Conservation (phyloP, 179 eudicot genomes). For the Vitellaria paradoxa region DNA sequence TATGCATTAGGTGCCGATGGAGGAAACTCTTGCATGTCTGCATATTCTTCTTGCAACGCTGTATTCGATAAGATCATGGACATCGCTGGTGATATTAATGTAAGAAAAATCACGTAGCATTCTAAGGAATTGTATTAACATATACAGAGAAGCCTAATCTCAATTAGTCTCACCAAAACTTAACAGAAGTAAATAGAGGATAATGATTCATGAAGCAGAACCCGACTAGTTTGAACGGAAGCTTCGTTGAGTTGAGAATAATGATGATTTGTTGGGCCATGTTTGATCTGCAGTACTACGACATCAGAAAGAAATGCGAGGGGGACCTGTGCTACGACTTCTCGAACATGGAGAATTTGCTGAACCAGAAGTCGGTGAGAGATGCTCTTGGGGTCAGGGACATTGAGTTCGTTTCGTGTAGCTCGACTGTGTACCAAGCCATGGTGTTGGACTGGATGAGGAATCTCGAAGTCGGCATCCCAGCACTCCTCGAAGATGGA, state of each 20-base stretch:
- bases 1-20: slow-evolving; percentile 44
- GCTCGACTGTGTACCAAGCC: slow-evolving; percentile 53
- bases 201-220: too few species aligned
- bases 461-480: slow-evolving; percentile 74
- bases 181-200: too few species aligned
- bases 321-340: slow-evolving; percentile 62
- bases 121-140: too few species aligned
- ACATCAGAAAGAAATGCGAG: slow-evolving; percentile 55
- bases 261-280: too few species aligned
- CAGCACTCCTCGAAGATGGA: slow-evolving; percentile 71
- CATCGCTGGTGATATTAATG: slow-evolving; percentile 46
- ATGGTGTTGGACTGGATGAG: slow-evolving; percentile 66
- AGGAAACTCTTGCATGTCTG: slow-evolving; percentile 39
- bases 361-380: slow-evolving; percentile 44
- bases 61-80: slow-evolving; percentile 54
- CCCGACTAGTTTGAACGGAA: too few species aligned
- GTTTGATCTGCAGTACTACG: slow-evolving; percentile 48
- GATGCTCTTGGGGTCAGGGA: slow-evolving; percentile 57
- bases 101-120: slow-evolving; percentile 18
- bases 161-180: neutral
- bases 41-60: slow-evolving; percentile 39
- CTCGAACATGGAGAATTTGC: slow-evolving; percentile 49
- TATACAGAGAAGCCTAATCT: too few species aligned
- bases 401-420: slow-evolving; percentile 66
- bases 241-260: too few species aligned